phyloP scores from a whole-genome alignment of 1,284 basidiomycete species.

The Sphaerobolus stellatus region DNA sequence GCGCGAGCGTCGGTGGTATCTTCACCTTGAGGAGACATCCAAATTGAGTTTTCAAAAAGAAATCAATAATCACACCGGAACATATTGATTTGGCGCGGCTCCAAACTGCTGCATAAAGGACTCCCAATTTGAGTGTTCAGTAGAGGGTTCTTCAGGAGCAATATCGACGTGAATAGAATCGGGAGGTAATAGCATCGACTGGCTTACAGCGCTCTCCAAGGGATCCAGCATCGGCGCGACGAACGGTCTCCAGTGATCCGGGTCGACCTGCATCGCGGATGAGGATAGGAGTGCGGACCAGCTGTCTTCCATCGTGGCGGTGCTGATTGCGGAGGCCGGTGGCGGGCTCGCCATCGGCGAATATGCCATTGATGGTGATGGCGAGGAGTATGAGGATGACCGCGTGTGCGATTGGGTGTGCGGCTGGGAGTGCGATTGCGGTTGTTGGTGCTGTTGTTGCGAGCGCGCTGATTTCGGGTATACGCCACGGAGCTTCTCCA shows the following conservation, averaged over 20 bases:
- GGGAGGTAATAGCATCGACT: not conserved
- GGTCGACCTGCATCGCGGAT: not conserved
- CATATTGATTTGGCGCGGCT: not conserved
- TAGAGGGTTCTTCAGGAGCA: slow-evolving; percentile 10
- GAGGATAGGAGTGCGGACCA: not conserved
- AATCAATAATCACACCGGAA: not conserved
- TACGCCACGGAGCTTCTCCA: not conserved
- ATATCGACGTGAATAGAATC: slow-evolving; percentile 11
- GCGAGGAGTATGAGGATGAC: not conserved
- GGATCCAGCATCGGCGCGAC: slow-evolving; percentile 5
- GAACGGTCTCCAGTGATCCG: slow-evolving; percentile 8
- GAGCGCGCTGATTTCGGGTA: too few relatives aligned
- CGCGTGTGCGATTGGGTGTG: not conserved
- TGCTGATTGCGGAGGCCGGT: not conserved
- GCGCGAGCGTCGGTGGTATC: too few relatives aligned
- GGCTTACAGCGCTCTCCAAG: not conserved
- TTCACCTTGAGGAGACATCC: not conserved
- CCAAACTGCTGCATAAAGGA: slow-evolving; percentile 10
- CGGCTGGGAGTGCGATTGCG: not conserved
- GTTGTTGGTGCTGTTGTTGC: not conserved
- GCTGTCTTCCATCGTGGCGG: not conserved
- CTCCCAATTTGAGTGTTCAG: slow-evolving; percentile 13
- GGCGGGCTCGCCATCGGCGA: not conserved
- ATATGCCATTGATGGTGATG: not conserved
- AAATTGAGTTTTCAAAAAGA: not conserved